Evolutionary conservation across 202 grass and related monocot species (phyloP).

Genomic region (Digitaria exilis): DNA sequence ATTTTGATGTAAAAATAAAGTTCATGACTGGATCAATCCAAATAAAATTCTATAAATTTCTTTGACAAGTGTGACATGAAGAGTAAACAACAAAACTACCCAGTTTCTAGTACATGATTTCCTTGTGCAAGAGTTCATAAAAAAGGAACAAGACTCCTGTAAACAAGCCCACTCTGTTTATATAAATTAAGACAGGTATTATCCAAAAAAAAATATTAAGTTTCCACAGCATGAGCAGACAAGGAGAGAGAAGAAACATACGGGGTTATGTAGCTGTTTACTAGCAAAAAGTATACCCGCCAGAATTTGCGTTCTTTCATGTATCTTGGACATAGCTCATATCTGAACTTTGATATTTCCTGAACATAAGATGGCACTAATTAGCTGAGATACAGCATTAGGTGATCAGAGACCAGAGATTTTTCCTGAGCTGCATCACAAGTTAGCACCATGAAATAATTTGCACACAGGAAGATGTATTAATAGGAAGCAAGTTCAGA

Average conservation of each 20-base stretch:
- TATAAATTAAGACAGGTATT: neutral
- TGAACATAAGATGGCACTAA: constrained; percentile 40
- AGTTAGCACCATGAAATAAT: constrained; percentile 8
- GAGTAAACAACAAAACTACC: constrained; percentile 12
- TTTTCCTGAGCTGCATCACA: neutral
- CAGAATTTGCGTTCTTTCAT: constrained; percentile 99
- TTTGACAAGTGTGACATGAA: neutral
- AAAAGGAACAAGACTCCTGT: neutral
- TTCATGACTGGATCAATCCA: neutral
- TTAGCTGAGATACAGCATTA: neutral
- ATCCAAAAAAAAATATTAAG: neutral
- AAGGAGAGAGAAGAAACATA: constrained; percentile 42
- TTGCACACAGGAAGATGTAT: neutral
- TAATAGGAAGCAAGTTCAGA: neutral
- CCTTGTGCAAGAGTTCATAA: neutral
- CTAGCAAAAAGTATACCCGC: constrained; percentile 88
- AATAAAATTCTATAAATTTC: constrained; percentile 16
- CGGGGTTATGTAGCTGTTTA: constrained; percentile 75
- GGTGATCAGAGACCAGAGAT: neutral
- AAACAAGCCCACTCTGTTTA: neutral
- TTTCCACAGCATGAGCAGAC: constrained; percentile 12
- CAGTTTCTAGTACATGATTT: neutral
- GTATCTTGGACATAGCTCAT: constrained; percentile 92
- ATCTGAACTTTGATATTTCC: constrained; percentile 99
- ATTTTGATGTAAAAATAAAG: neutral